Base-by-base conservation (phyloP, 208 protist genomes). In the Wallacemonas sp. region DNA sequence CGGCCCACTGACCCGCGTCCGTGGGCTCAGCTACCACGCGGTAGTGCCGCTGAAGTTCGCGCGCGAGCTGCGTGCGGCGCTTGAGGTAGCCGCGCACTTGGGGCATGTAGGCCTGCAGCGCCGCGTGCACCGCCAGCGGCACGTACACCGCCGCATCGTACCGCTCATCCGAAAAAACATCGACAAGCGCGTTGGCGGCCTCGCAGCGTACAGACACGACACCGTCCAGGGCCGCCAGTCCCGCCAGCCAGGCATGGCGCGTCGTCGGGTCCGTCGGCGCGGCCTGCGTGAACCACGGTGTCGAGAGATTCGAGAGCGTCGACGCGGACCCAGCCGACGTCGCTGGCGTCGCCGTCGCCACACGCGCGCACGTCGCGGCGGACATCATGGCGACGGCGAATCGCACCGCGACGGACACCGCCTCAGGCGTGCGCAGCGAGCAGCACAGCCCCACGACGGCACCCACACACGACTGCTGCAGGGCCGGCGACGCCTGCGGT, bases 151-250 rank as follows among this genome's bases (percentile, higher is more conserved):
- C 54, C 11, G 68, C 74, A 48, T 94, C 81, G 59, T 81, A 81
- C 33, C 67, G 65, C 45, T 94, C 89, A 45, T 91, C 85, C 2
- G 84, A 69, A 50, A 89, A 94, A 31, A 94, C 54, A 65, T 94
- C 89, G 16, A 94, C 81, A 1, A 94, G 61, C 33, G 81, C 73
- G 72, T 94, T 92, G 0, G 85, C 85, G 1, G 89, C 89, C 62
- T 94, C 89, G 64, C 79, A 84, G n/a, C 82, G 84, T 18, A 86
- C 74, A 11, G 74, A 78, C 44, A 76, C 81, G 26, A 69, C 39
- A 29, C 68, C 75, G 59, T 94, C 88, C 2, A 69, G 68, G 7
- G 72, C 41, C 2, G 70, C 32, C 3, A 94, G 76, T 39, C 55
- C 68, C 39, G 74, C 74, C 41, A 79, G 29, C 84, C 84, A 93